Evolutionary conservation across 2,329 filamentous ascomycete species (phyloP).

Genomic region (Pezicula radicicola): DNA sequence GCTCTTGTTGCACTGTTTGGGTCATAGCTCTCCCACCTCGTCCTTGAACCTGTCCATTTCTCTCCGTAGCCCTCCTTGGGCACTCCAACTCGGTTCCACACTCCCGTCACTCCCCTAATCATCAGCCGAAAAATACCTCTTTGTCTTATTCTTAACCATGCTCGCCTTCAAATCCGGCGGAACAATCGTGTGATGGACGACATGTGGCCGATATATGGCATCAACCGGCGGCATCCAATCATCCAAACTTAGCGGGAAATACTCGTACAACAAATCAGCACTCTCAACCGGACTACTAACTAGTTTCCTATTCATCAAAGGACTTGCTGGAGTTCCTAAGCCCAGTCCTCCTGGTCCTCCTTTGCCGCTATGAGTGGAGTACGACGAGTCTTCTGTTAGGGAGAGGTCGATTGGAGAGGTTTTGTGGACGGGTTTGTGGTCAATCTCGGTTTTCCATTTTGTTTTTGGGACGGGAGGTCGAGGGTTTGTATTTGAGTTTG

Average conservation of each 20-base stretch:
- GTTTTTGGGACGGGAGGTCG: conserved; percentile 26
- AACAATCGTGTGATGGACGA: conserved; percentile 82
- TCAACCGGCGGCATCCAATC: conserved; percentile 92
- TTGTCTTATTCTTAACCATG: conserved; percentile 61
- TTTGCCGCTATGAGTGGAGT: not conserved
- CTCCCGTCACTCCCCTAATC: conserved; percentile 13
- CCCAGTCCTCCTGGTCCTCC: conserved; percentile 2
- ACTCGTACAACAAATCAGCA: conserved; percentile 86
- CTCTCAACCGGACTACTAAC: conserved; percentile 66
- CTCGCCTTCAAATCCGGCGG: conserved; percentile 69
- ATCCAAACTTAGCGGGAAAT: conserved; percentile 87
- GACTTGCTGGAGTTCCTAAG: conserved; percentile 29
- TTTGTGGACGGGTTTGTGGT: conserved; percentile 7
- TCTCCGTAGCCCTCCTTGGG: too few species aligned
- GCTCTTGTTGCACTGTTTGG: too few species aligned
- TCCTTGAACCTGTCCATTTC: too few species aligned
- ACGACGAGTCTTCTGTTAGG: conserved; percentile 24
- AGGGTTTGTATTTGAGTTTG: not conserved
- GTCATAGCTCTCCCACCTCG: too few species aligned
- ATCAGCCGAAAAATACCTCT: conserved; percentile 70
- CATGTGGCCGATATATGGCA: conserved; percentile 85
- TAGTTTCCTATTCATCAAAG: conserved; percentile 27
- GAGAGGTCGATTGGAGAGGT: conserved; percentile 26
- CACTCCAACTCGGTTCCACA: too few species aligned
- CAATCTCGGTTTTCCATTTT: conserved; percentile 27